phyloP scores from a whole-genome alignment of 2,329 filamentous ascomycete species.

The Dothideomycetidae sp. region DNA sequence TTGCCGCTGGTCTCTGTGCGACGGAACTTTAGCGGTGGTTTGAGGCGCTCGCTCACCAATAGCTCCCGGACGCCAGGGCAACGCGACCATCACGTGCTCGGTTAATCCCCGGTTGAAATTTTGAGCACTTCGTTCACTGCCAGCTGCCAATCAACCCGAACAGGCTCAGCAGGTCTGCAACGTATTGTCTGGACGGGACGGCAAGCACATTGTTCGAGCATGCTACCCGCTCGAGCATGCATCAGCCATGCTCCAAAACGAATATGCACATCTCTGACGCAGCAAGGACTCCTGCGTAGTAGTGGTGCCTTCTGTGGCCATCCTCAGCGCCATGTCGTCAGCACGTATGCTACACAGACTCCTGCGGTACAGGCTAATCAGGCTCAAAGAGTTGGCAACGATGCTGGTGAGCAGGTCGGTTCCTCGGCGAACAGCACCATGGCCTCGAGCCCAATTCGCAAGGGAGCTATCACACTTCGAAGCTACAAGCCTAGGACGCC shows the following conservation, averaged over 20 bases:
- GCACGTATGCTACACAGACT: not conserved
- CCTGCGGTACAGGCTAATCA: not conserved
- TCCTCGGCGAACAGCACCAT: constrained; percentile 14
- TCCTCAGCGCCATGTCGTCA: not conserved
- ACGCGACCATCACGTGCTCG: not conserved
- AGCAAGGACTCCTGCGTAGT: too few relatives aligned
- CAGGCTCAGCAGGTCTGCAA: too few relatives aligned
- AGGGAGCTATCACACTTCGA: constrained; percentile 40
- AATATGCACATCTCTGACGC: not conserved
- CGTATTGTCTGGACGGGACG: too few relatives aligned
- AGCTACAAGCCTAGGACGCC: constrained; percentile 91
- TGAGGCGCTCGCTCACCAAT: not conserved
- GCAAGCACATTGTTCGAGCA: constrained; percentile 1
- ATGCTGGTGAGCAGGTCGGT: not conserved
- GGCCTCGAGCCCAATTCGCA: constrained; percentile 30
- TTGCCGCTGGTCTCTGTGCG: not conserved
- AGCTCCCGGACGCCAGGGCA: not conserved
- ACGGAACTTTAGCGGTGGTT: not conserved
- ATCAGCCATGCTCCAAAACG: constrained; percentile 6
- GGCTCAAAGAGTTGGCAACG: not conserved
- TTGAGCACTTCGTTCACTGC: too few relatives aligned
- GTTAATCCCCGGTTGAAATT: not conserved
- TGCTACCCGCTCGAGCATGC: constrained; percentile 3
- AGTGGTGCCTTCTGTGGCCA: not conserved
- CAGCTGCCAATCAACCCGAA: too few relatives aligned